These are phyloP conservation scores for Aspergillus fijiensis DNA, from an alignment of 2,329 filamentous ascomycete genomes.

Conservation along the genomic window DNA sequence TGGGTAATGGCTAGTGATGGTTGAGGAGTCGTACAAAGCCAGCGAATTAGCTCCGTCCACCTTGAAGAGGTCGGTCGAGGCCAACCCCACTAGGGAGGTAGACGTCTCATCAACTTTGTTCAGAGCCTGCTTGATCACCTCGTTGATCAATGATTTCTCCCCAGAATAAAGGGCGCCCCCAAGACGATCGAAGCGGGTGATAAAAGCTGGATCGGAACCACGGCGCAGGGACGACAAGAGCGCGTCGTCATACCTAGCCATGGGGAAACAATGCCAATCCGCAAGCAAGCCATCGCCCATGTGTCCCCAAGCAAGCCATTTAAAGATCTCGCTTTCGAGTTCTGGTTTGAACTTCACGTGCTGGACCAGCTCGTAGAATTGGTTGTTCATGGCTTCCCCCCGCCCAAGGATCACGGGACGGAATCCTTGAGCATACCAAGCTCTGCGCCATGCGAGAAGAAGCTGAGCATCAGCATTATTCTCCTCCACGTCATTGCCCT, in stretches of 20 bases:
- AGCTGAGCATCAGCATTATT: constrained; percentile 74
- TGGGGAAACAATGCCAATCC: constrained; percentile 78
- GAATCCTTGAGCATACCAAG: constrained; percentile 96
- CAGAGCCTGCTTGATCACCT: constrained; percentile 62
- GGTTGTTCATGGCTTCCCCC: constrained; percentile 79
- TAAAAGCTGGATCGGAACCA: constrained; percentile 71
- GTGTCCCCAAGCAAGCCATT: constrained; percentile 89
- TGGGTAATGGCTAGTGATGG: constrained; percentile 65
- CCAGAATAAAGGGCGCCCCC: constrained; percentile 73
- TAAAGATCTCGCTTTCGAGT: constrained; percentile 69
- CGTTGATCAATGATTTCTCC: constrained; percentile 61
- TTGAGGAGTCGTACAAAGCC: constrained; percentile 71
- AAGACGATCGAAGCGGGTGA: constrained; percentile 67
- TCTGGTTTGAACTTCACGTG: constrained; percentile 55
- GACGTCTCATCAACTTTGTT: constrained; percentile 56
- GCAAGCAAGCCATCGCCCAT: constrained; percentile 82
- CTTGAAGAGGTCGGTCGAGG: constrained; percentile 60
- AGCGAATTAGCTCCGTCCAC: constrained; percentile 68
- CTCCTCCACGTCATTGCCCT: constrained; percentile 61
- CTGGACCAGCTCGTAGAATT: constrained; percentile 71
- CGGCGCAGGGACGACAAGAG: constrained; percentile 71
- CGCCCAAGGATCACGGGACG: constrained; percentile 76
- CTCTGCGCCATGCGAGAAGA: constrained; percentile 82
- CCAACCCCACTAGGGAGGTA: constrained; percentile 63
- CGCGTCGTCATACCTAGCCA: constrained; percentile 71